phyloP scores from a whole-genome alignment of 2,329 filamentous ascomycete species.

The Cercospora berteroae region DNA sequence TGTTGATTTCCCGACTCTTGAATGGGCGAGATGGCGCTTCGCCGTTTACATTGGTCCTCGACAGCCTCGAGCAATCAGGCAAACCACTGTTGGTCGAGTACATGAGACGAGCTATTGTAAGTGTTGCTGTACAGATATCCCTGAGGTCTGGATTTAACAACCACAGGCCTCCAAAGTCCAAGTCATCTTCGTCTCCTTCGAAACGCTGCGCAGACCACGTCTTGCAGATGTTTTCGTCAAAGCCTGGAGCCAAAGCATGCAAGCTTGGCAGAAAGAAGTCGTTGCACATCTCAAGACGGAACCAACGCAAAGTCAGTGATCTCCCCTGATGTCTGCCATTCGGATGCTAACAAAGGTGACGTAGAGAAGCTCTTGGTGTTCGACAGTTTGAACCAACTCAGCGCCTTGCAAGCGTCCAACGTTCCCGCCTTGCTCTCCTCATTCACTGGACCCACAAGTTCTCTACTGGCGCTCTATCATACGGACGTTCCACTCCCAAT shows the following conservation, averaged over 20 bases:
- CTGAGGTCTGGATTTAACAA: constrained; percentile 5
- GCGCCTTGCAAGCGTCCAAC: constrained; percentile 53
- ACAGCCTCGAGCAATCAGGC: constrained; percentile 79
- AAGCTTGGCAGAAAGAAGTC: constrained; percentile 35
- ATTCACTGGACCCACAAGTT: constrained; percentile 64
- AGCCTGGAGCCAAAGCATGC: constrained; percentile 35
- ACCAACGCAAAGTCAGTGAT: constrained; percentile 23
- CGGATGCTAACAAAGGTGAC: background rate
- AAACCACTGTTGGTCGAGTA: constrained; percentile 70
- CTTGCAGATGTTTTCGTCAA: constrained; percentile 65
- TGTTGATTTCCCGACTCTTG: constrained; percentile 78
- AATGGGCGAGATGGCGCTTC: constrained; percentile 76
- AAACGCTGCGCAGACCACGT: constrained; percentile 64
- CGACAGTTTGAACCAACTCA: constrained; percentile 73
- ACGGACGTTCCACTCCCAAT: constrained; percentile 65
- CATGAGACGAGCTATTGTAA: constrained; percentile 69
- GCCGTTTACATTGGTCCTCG: constrained; percentile 81
- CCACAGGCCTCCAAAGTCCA: constrained; percentile 62
- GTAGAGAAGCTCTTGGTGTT: constrained; percentile 70
- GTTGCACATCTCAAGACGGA: constrained; percentile 24
- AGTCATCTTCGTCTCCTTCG: constrained; percentile 74
- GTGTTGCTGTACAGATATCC: background rate
- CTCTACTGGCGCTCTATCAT: constrained; percentile 79
- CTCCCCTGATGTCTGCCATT: no score
- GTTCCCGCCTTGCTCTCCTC: constrained; percentile 69